These are phyloP conservation scores for Candida jianshihensis DNA, from an alignment of 805 yeast species.

Conservation along the genomic window DNA sequence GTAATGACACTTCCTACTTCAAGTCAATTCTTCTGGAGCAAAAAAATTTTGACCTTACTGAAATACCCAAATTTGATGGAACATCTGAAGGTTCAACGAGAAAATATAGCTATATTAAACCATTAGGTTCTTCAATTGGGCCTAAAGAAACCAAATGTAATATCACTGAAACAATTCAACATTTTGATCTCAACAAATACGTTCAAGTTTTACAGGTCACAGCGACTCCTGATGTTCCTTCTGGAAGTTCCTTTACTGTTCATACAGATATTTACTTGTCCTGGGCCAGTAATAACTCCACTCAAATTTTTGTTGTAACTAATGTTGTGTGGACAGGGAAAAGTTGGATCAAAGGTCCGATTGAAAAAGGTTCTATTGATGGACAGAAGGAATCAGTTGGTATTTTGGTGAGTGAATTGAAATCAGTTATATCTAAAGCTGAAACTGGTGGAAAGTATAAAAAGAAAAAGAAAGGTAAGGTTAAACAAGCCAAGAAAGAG, in stretches of 20 bases:
- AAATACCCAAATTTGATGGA: constrained; percentile 34
- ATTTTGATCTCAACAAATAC: constrained; percentile 46
- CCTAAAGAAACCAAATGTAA: constrained; percentile 82
- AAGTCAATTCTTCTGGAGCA: constrained; percentile 45
- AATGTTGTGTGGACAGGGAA: constrained; percentile 65
- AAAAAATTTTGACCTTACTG: constrained; percentile 51
- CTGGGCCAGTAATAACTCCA: constrained; percentile 56
- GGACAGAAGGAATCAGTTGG: constrained; percentile 61
- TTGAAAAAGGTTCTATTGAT: constrained; percentile 68
- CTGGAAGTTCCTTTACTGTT: constrained; percentile 65
- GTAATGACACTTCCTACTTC: constrained; percentile 46
- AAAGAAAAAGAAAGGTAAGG: constrained; percentile 12
- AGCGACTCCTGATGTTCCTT: constrained; percentile 89
- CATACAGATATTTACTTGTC: constrained; percentile 49
- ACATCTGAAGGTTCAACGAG: constrained; percentile 30
- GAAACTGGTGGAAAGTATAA: constrained; percentile 4
- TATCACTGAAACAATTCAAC: constrained; percentile 52
- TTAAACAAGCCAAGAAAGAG: constrained; percentile 11
- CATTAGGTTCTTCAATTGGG: constrained; percentile 75
- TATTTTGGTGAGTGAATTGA: constrained; percentile 37
- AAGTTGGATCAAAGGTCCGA: constrained; percentile 69
- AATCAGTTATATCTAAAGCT: constrained; percentile 20
- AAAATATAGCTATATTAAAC: constrained; percentile 62
- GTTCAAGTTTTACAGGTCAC: constrained; percentile 58
- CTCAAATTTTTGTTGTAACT: constrained; percentile 49